Evolutionary conservation across 805 yeast species (phyloP).

Genomic region (Schwanniomyces sp.): DNA sequence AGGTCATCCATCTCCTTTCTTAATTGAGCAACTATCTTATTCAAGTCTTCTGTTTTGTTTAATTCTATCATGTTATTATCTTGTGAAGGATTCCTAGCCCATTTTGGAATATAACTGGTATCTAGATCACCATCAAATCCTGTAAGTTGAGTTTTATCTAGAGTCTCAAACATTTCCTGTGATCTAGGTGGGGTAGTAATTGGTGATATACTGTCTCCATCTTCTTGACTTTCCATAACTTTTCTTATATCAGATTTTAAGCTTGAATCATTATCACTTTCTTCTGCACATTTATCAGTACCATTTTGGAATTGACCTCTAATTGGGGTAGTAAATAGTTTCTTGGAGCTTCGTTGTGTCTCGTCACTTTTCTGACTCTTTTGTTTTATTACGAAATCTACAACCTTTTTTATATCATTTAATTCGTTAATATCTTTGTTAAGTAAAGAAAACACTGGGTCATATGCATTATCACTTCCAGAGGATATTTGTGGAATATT

Average conservation of each 20-base stretch:
- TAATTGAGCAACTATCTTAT: slow-evolving; percentile 3
- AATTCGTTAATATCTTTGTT: slow-evolving; percentile 16
- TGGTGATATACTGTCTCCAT: slow-evolving; percentile 20
- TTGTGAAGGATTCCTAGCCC: background rate
- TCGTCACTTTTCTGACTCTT: background rate
- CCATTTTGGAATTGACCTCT: slow-evolving; percentile 5
- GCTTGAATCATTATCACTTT: slow-evolving; percentile 14
- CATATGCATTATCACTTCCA: background rate
- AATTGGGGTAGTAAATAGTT: slow-evolving; percentile 8
- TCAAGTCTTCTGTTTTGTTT: background rate
- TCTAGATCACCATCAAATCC: slow-evolving; percentile 5
- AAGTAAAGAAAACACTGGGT: slow-evolving; percentile 14
- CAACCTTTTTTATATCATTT: slow-evolving; percentile 11
- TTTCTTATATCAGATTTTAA: slow-evolving; percentile 7
- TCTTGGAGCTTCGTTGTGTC: background rate
- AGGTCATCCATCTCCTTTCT: slow-evolving; percentile 9
- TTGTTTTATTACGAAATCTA: slow-evolving; percentile 5
- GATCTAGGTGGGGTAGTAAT: slow-evolving; percentile 36
- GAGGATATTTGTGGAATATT: background rate
- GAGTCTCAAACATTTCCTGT: slow-evolving; percentile 13
- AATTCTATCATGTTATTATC: background rate
- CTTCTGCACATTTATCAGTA: slow-evolving; percentile 5
- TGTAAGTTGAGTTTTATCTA: slow-evolving; percentile 2
- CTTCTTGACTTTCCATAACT: background rate
- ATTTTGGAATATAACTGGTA: slow-evolving; percentile 12